phyloP scores from a whole-genome alignment of 257 asterid species.

The Gentiana straminea region DNA sequence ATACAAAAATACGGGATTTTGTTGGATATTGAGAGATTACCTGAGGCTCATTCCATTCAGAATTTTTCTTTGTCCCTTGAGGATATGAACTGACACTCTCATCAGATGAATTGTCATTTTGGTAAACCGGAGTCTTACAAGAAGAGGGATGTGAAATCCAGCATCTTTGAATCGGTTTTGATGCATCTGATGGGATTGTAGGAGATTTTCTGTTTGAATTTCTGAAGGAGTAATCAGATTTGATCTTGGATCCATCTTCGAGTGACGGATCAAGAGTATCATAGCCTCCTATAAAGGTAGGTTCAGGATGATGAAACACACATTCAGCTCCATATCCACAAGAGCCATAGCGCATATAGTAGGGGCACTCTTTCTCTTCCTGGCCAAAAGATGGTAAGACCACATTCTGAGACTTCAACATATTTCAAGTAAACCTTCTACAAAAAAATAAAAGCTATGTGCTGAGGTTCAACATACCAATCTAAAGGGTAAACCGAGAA shows the following conservation, averaged over 20 bases:
- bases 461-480: constrained; percentile 21
- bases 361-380: constrained; percentile 36
- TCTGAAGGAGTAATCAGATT: constrained; percentile 6
- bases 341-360: constrained; percentile 32
- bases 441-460: constrained; percentile 2
- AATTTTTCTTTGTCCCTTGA: constrained; percentile 10
- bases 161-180: constrained; percentile 13
- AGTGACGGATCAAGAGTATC: constrained; percentile 1
- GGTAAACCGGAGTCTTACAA: constrained; percentile 6
- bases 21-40: constrained; percentile 7
- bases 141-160: constrained; percentile 13
- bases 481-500: constrained; percentile 71
- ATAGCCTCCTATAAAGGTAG: constrained; percentile 13
- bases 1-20: not conserved
- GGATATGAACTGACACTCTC: constrained; percentile 1
- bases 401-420: not conserved
- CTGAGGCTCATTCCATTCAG: constrained; percentile 19
- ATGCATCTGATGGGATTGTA: constrained; percentile 11
- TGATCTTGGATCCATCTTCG: constrained; percentile 13
- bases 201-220: constrained; percentile 9
- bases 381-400: constrained; percentile 5
- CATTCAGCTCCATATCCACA: constrained; percentile 30
- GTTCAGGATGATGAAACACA: constrained; percentile 31
- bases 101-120: constrained; percentile 4
- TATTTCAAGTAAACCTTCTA: constrained; percentile 5